Conservation (phyloP, 2,329 filamentous ascomycete genomes). For the Xenosphaeropsis pyriputrescens region DNA sequence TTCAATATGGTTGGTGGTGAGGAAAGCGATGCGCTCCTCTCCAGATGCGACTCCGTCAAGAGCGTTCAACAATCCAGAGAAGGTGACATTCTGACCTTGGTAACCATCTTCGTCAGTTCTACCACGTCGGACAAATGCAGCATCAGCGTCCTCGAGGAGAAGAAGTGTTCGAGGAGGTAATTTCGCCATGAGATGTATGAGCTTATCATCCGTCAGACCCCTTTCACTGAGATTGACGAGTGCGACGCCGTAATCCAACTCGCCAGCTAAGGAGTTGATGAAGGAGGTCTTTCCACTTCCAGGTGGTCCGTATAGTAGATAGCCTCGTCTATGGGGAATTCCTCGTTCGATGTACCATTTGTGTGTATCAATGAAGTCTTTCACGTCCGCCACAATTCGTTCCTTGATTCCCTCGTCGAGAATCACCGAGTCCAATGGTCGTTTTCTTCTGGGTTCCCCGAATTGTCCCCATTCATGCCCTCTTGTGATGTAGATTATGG, state of each 20-base stretch:
- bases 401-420: conserved; percentile 76
- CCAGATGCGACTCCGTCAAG: conserved; percentile 82
- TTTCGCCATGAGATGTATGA: conserved; percentile 76
- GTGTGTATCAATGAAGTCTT: conserved; percentile 64
- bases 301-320: conserved; percentile 77
- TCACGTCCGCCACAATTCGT: conserved; percentile 63
- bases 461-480: conserved; percentile 76
- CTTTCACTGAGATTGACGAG: conserved; percentile 85
- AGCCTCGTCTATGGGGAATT: conserved; percentile 82
- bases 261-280: conserved; percentile 87
- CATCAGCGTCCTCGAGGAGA: conserved; percentile 80
- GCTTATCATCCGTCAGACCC: conserved; percentile 76
- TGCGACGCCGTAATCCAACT: conserved; percentile 82
- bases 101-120: conserved; percentile 73
- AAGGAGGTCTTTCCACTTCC: conserved; percentile 93
- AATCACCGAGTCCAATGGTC: conserved; percentile 78
- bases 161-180: conserved; percentile 72
- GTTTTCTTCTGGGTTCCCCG: conserved; percentile 71
- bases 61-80: conserved; percentile 73
- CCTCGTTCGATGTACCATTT: conserved; percentile 92
- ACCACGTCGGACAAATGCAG: conserved; percentile 72
- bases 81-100: conserved; percentile 76
- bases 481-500: conserved; percentile 74
- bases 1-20: conserved; percentile 82
- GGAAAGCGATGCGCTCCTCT: conserved; percentile 80